Evolutionary conservation across 2,329 filamentous ascomycete genomes (phyloP).

Genomic region (Gnomoniopsis sp.): DNA sequence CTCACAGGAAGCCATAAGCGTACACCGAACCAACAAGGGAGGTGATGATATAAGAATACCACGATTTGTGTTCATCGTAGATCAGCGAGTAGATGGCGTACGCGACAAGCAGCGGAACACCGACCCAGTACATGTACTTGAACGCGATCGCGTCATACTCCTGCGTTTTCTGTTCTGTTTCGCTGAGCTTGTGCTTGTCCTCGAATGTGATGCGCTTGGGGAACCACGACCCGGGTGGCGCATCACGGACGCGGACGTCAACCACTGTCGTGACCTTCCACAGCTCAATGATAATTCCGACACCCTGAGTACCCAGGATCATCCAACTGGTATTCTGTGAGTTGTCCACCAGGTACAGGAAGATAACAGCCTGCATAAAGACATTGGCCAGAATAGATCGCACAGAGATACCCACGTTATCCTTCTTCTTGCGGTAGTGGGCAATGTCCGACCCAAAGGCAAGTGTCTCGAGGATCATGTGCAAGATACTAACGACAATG

Average conservation of each 20-base stretch:
- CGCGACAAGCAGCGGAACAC: slow-evolving; percentile 81
- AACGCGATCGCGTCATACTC: slow-evolving; percentile 98
- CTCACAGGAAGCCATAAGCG: slow-evolving; percentile 82
- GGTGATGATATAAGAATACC: slow-evolving; percentile 95
- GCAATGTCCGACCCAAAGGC: slow-evolving; percentile 97
- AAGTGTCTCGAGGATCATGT: slow-evolving; percentile 92
- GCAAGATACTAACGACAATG: slow-evolving; percentile 76
- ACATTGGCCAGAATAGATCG: slow-evolving; percentile 96
- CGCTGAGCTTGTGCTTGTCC: slow-evolving; percentile 93
- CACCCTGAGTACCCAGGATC: slow-evolving; percentile 90
- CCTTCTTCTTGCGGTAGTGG: slow-evolving; percentile 99
- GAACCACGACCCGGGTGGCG: slow-evolving; percentile 64
- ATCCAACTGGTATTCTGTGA: slow-evolving; percentile 98
- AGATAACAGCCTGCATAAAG: slow-evolving; percentile 94
- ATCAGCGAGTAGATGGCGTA: slow-evolving; percentile 89
- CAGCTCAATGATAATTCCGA: slow-evolving; percentile 66
- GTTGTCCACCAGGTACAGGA: slow-evolving; percentile 96
- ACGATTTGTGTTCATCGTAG: slow-evolving; percentile 95
- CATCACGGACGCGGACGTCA: slow-evolving; percentile 74
- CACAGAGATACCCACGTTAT: slow-evolving; percentile 93
- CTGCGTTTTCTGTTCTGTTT: slow-evolving; percentile 96
- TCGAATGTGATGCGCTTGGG: slow-evolving; percentile 84
- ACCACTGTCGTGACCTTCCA: slow-evolving; percentile 99
- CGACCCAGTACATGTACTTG: slow-evolving; percentile 90
- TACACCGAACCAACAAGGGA: slow-evolving; percentile 96